Evolutionary conservation across 805 yeast species (phyloP).

Genomic region (Ogataea pini): DNA sequence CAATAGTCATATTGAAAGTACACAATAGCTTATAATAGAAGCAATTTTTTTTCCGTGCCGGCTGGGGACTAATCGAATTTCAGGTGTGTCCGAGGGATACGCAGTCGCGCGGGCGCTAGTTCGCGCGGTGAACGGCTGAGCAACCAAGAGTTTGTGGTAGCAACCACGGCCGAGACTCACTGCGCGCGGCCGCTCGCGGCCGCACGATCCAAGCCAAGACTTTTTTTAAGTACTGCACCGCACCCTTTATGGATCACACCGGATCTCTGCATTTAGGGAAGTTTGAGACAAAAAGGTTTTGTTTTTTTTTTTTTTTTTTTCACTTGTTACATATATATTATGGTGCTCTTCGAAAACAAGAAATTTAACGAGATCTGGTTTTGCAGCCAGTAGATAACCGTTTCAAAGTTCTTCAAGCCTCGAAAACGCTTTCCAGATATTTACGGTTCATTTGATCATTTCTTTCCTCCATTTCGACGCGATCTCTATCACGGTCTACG

Average conservation of each 20-base stretch:
- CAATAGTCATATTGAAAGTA: neutral
- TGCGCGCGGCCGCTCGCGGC: neutral
- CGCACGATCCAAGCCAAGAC: neutral
- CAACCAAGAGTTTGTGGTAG: too few relatives aligned
- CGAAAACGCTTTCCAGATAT: neutral
- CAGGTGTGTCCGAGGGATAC: neutral
- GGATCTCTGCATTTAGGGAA: conserved; percentile 3
- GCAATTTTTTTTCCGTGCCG: neutral
- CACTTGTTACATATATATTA: neutral
- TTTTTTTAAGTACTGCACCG: neutral
- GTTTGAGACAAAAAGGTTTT: conserved; percentile 6
- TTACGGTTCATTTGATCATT: neutral
- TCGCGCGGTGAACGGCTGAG: too few relatives aligned
- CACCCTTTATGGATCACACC: neutral
- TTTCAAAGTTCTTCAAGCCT: neutral
- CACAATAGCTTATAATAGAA: conserved; percentile 3
- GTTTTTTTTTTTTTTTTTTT: conserved; percentile 1
- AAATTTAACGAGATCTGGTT: conserved; percentile 2
- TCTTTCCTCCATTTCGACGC: too few relatives aligned
- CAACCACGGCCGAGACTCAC: too few relatives aligned
- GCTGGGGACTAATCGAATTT: neutral
- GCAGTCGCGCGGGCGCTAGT: neutral
- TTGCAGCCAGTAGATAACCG: neutral
- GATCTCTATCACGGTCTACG: neutral
- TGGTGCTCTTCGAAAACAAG: conserved; percentile 2